phyloP scores from a whole-genome alignment of 139 green algal species.

The Coelastrella sp. region DNA sequence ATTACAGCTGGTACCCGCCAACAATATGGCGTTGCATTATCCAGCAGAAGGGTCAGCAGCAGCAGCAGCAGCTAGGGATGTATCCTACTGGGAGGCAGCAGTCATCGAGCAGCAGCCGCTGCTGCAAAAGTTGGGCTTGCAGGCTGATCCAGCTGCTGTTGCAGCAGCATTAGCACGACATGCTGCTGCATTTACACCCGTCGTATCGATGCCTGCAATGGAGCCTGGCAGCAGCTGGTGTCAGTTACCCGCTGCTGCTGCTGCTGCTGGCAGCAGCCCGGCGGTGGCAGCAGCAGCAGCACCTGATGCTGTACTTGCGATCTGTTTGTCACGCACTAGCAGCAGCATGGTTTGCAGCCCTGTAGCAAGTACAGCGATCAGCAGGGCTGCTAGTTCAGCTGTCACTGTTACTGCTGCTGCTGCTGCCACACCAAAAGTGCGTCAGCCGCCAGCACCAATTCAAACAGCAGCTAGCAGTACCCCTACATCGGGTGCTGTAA shows the following conservation, averaged over 20 bases:
- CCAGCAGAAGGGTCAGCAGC: neutral
- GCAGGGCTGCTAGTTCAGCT: neutral
- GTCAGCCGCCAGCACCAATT: neutral
- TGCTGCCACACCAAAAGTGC: neutral
- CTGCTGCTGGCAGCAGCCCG: neutral
- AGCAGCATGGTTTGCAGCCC: neutral
- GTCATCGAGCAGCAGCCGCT: conserved; percentile 7
- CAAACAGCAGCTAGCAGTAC: neutral
- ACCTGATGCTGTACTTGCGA: neutral
- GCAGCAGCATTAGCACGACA: conserved; percentile 42
- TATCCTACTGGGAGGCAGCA: conserved; percentile 14
- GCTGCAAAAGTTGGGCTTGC: conserved; percentile 28
- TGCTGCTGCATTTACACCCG: conserved; percentile 6
- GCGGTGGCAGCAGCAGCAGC: neutral
- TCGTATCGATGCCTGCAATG: conserved; percentile 3
- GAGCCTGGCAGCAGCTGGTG: conserved; percentile 5
- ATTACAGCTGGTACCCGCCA: conserved; percentile 24
- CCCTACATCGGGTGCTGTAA: neutral
- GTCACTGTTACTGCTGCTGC: neutral
- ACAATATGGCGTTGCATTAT: neutral
- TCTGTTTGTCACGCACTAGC: conserved; percentile 37
- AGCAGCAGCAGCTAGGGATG: conserved; percentile 11
- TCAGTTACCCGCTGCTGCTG: neutral
- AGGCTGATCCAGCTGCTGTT: conserved; percentile 18
- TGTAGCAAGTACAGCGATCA: neutral